Evolutionary conservation across 2,329 filamentous ascomycete genomes (phyloP).

Genomic region (Neonectria hederae): DNA sequence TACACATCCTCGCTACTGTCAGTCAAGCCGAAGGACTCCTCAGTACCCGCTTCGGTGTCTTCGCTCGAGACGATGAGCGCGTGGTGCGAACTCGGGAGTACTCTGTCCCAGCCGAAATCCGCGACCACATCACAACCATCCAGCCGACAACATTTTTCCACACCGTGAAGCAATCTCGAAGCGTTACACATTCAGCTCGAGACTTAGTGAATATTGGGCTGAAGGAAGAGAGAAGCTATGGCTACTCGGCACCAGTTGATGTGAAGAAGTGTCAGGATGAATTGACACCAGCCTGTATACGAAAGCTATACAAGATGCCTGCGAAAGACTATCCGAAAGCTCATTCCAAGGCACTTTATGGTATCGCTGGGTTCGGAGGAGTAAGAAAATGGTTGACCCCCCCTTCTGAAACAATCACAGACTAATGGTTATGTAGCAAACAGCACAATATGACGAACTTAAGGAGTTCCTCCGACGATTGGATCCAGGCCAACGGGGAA

Average conservation of each 20-base stretch:
- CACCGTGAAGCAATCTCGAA: background rate
- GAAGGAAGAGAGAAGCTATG: background rate
- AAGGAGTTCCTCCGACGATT: conserved; percentile 64
- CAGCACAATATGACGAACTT: conserved; percentile 64
- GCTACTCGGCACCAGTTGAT: conserved; percentile 11
- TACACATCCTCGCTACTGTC: conserved; percentile 55
- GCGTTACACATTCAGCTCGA: background rate
- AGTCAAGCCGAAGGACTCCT: conserved; percentile 56
- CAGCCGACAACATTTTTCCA: conserved; percentile 57
- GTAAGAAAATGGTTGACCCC: conserved; percentile 35
- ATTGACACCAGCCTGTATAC: conserved; percentile 56
- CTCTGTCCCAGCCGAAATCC: conserved; percentile 48
- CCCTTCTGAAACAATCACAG: background rate
- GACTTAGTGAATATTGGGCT: background rate
- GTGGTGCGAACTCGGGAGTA: conserved; percentile 53
- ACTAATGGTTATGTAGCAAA: conserved; percentile 49
- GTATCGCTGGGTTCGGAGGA: conserved; percentile 62
- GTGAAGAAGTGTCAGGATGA: conserved; percentile 47
- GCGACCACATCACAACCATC: conserved; percentile 53
- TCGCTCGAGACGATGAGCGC: conserved; percentile 50
- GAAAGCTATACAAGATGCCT: conserved; percentile 55
- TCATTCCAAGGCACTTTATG: conserved; percentile 69
- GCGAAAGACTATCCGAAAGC: conserved; percentile 60
- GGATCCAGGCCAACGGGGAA: conserved; percentile 59
- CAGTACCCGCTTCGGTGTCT: conserved; percentile 55